phyloP scores from a whole-genome alignment of 768 basidiomycete species.

The Sporobolomyces pararoseus region DNA sequence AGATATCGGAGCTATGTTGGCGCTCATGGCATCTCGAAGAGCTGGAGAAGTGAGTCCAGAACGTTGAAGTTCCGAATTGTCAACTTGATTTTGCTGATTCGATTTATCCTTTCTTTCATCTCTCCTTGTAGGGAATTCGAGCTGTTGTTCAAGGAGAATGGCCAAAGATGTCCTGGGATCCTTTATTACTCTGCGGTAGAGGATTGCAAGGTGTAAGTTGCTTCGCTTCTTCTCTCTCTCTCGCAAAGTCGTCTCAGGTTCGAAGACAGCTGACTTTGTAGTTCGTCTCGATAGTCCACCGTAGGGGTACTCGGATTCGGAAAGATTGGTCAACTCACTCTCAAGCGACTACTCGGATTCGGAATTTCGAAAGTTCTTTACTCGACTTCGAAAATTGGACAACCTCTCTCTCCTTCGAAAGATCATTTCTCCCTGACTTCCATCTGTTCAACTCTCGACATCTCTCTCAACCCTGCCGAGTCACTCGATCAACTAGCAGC shows the following conservation, averaged over 20 bases:
- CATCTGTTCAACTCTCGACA: slow-evolving; percentile 12
- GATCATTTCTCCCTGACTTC: slow-evolving; percentile 35
- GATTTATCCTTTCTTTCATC: no score
- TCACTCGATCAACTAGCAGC: slow-evolving; percentile 63
- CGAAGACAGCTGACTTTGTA: no score
- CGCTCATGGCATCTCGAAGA: slow-evolving; percentile 87
- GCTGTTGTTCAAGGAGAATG: slow-evolving; percentile 57
- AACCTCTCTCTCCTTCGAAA: slow-evolving; percentile 16
- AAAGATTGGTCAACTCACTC: slow-evolving; percentile 73
- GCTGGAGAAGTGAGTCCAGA: slow-evolving; percentile 60
- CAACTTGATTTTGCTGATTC: no score
- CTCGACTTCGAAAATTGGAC: slow-evolving; percentile 54
- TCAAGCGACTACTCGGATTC: slow-evolving; percentile 74
- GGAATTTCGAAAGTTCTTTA: slow-evolving; percentile 73
- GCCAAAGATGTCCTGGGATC: slow-evolving; percentile 72
- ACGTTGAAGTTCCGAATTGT: no score
- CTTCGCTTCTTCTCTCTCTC: neutral
- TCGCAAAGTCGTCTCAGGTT: no score
- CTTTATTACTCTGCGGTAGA: slow-evolving; percentile 74
- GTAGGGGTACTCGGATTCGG: slow-evolving; percentile 93
- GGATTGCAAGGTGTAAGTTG: slow-evolving; percentile 46
- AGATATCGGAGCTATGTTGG: slow-evolving; percentile 82
- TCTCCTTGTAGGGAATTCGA: slow-evolving; percentile 4
- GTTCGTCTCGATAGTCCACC: slow-evolving; percentile 52
- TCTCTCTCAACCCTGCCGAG: slow-evolving; percentile 38